A percentile compares a stretch with the other conserved stretches of the same genome.
phyloP scores from a whole-genome alignment of 2,329 filamentous ascomycete species.

The Leptoxyphium fumago region DNA sequence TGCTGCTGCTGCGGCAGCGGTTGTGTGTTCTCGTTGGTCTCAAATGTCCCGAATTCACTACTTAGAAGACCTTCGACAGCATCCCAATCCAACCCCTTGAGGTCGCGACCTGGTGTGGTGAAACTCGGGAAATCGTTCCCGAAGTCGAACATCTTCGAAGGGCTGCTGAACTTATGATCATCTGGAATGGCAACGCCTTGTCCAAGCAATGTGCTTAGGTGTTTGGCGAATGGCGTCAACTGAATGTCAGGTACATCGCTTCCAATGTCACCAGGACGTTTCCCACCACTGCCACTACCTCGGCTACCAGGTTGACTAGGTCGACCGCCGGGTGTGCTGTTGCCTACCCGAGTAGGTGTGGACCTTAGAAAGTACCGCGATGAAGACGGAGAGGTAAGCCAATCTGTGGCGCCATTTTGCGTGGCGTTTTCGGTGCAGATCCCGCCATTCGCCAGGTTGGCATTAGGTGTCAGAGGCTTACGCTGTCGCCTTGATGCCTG shows the following conservation, averaged over 20 bases:
- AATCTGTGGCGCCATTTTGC: conserved; percentile 17
- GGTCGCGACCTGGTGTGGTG: conserved; percentile 13
- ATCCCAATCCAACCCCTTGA: conserved; percentile 12
- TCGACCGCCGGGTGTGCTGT: conserved; percentile 13
- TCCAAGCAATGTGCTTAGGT: conserved; percentile 49
- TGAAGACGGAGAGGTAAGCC: conserved; percentile 20
- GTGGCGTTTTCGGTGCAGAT: conserved; percentile 2
- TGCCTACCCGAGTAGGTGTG: conserved; percentile 22
- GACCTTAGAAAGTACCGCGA: conserved; percentile 25
- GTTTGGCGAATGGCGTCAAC: conserved; percentile 45
- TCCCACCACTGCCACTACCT: not conserved
- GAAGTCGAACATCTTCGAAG: conserved; percentile 16
- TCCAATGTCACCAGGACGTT: conserved; percentile 9
- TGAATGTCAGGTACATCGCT: conserved; percentile 9
- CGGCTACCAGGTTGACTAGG: not conserved
- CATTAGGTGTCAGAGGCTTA: conserved; percentile 15
- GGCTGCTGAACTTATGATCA: conserved; percentile 13
- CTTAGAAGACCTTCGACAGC: conserved; percentile 15
- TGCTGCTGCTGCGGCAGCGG: too few species aligned
- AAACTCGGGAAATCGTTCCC: conserved; percentile 18
- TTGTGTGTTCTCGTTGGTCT: conserved; percentile 1
- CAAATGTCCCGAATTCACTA: conserved; percentile 16
- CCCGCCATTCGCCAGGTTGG: conserved; percentile 12
- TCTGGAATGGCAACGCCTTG: conserved; percentile 21
- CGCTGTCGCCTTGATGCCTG: conserved; percentile 23